phyloP scores from a whole-genome alignment of 1,284 basidiomycete species.

The Phellinidium pouzarii region DNA sequence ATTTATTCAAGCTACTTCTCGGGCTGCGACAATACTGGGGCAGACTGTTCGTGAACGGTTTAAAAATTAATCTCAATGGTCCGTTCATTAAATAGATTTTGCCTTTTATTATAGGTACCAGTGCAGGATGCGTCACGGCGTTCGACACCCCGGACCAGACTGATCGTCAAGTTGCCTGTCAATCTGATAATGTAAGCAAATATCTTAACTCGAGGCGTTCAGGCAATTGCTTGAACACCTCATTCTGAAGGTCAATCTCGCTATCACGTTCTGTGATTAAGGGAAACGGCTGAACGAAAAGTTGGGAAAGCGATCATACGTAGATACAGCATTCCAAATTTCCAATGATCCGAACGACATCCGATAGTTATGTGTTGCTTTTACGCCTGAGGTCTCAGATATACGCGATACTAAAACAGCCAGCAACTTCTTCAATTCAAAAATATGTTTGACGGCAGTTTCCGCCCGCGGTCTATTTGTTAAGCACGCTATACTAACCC shows the following conservation, averaged over 20 bases:
- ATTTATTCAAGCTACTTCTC: slow-evolving; percentile 16
- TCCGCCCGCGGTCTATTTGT: no score
- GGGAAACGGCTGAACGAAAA: background rate
- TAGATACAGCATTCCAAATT: no score
- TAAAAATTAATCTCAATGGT: background rate
- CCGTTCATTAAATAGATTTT: background rate
- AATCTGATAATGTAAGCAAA: slow-evolving; percentile 19
- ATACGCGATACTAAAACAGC: no score
- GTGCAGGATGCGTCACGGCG: slow-evolving; percentile 19
- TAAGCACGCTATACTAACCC: no score
- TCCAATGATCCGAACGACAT: no score
- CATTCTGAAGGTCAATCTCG: slow-evolving; percentile 20
- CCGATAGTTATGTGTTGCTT: no score
- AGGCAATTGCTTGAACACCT: background rate
- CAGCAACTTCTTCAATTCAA: no score
- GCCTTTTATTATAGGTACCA: slow-evolving; percentile 12
- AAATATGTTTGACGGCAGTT: no score
- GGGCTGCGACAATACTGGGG: slow-evolving; percentile 22
- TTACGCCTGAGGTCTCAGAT: no score
- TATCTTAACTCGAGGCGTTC: background rate
- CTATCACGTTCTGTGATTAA: slow-evolving; percentile 22
- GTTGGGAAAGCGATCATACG: no score
- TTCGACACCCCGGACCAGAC: slow-evolving; percentile 21
- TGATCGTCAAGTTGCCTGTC: slow-evolving; percentile 20
- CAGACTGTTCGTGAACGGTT: slow-evolving; percentile 19